A percentile compares a stretch with the other conserved stretches of the same genome.
These are phyloP conservation scores for Solanum medicagineum DNA, from an alignment of 257 asterid genomes.

Conservation along the genomic window DNA sequence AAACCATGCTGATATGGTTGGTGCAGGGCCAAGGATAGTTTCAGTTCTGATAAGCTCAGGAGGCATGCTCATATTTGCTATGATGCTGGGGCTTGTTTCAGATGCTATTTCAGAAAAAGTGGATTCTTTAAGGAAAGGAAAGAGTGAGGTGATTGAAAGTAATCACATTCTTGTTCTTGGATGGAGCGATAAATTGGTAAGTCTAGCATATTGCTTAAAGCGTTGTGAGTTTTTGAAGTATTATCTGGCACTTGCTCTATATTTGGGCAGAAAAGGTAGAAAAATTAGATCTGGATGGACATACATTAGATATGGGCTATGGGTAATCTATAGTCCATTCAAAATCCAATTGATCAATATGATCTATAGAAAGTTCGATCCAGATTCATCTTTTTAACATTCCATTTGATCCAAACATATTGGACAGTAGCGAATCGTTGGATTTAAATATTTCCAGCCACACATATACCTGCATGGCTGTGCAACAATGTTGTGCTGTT, in stretches of 20 bases:
- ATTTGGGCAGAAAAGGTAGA: not conserved
- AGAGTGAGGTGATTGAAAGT: slow-evolving; percentile 92
- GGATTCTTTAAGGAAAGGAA: slow-evolving; percentile 92
- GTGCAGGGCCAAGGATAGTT: slow-evolving; percentile 81
- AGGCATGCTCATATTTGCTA: slow-evolving; percentile 98
- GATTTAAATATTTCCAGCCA: not conserved
- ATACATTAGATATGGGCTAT: not conserved
- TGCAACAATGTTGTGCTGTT: not conserved
- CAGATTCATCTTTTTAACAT: not conserved
- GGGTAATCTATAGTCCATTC: not conserved
- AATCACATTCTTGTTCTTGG: slow-evolving; percentile 95
- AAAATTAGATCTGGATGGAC: not conserved
- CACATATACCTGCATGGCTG: not conserved
- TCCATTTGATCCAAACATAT: not conserved
- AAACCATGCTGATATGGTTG: slow-evolving; percentile 85
- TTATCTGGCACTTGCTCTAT: not conserved
- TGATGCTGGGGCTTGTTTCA: slow-evolving; percentile 99
- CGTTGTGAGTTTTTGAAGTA: not conserved
- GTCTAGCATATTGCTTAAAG: not conserved
- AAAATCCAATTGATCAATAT: not conserved
- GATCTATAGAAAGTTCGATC: not conserved
- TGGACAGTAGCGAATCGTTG: not conserved
- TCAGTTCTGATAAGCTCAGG: slow-evolving; percentile 92
- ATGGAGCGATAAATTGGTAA: slow-evolving; percentile 99
- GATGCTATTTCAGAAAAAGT: slow-evolving; percentile 98